These are phyloP conservation scores for Volutella citrinella DNA, from an alignment of 2,329 filamentous ascomycete species.

Conservation along the genomic window DNA sequence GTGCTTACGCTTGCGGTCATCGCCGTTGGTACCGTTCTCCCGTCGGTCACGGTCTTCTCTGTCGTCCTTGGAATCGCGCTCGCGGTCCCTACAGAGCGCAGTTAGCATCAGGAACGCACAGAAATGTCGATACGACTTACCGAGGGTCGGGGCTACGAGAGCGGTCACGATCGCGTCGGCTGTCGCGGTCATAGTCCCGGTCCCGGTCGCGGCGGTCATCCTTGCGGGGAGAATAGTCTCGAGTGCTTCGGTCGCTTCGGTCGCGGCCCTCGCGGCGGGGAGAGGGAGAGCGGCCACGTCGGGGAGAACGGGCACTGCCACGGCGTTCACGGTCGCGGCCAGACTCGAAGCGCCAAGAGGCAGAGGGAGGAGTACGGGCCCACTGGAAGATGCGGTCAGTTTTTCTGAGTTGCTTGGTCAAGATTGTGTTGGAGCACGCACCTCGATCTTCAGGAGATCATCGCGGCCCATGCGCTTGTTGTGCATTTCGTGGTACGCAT, in stretches of 20 bases:
- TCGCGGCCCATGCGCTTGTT: conserved; percentile 98
- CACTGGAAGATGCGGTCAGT: conserved; percentile 64
- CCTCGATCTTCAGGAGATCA: conserved; percentile 96
- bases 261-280: too few species aligned
- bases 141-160: conserved; percentile 67
- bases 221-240: conserved; percentile 84
- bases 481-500: conserved; percentile 99
- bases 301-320: conserved; percentile 57
- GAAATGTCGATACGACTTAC: conserved; percentile 31
- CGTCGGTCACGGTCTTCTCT: conserved; percentile 71
- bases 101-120: conserved; percentile 8
- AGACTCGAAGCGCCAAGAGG: conserved; percentile 97
- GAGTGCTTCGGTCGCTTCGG: too few species aligned
- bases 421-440: conserved; percentile 46
- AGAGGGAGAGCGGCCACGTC: conserved; percentile 70
- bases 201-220: conserved; percentile 82
- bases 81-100: conserved; percentile 42
- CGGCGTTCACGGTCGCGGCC: conserved; percentile 72
- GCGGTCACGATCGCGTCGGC: conserved; percentile 72
- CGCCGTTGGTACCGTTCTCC: conserved; percentile 77
- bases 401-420: too few species aligned
- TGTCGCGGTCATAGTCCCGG: conserved; percentile 73
- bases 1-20: conserved; percentile 80
- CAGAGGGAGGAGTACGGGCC: conserved; percentile 96
- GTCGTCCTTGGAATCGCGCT: conserved; percentile 60